Evolutionary conservation across 352 stramenopile species (phyloP).

Genomic region (Halophytophthora polymorphica): DNA sequence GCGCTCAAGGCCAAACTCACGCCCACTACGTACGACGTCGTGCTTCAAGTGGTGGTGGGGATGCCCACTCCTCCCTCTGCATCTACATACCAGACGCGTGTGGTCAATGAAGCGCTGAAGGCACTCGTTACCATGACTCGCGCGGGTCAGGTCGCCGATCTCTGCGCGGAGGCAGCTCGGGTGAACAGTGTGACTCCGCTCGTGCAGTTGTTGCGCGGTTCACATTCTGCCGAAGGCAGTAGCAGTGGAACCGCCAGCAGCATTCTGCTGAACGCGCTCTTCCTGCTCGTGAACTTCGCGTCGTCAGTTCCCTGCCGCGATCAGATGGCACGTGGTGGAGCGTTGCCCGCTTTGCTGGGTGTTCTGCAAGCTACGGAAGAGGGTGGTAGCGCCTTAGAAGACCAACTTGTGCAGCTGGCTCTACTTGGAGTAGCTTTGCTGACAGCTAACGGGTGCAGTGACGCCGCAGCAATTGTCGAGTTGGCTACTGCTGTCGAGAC

Average conservation of each 20-base stretch:
- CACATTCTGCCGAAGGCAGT: conserved; percentile 3
- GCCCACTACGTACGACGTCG: conserved; percentile 58
- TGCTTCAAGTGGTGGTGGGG: conserved; percentile 47
- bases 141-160: conserved; percentile 17
- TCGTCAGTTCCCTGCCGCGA: conserved; percentile 35
- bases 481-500: conserved; percentile 34
- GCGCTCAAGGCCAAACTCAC: conserved; percentile 47
- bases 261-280: conserved; percentile 52
- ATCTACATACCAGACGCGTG: conserved; percentile 18
- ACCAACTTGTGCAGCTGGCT: conserved; percentile 60
- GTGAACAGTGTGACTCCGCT: conserved; percentile 45
- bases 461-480: conserved; percentile 25
- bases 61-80: conserved; percentile 3
- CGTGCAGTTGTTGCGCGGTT: conserved; percentile 32
- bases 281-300: conserved; percentile 71
- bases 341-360: conserved; percentile 35
- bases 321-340: conserved; percentile 41
- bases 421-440: conserved; percentile 64
- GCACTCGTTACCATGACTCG: conserved; percentile 52
- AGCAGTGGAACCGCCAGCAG: conserved; percentile 12
- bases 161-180: conserved; percentile 34
- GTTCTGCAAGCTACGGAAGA: conserved; percentile 14
- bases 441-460: conserved; percentile 37
- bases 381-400: conserved; percentile 24
- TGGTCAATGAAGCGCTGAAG: conserved; percentile 46